A percentile compares a stretch with the other conserved stretches of the same genome.
These are phyloP conservation scores for Sporothrix curviconia DNA, from an alignment of 2,329 filamentous ascomycete species.

Conservation along the genomic window DNA sequence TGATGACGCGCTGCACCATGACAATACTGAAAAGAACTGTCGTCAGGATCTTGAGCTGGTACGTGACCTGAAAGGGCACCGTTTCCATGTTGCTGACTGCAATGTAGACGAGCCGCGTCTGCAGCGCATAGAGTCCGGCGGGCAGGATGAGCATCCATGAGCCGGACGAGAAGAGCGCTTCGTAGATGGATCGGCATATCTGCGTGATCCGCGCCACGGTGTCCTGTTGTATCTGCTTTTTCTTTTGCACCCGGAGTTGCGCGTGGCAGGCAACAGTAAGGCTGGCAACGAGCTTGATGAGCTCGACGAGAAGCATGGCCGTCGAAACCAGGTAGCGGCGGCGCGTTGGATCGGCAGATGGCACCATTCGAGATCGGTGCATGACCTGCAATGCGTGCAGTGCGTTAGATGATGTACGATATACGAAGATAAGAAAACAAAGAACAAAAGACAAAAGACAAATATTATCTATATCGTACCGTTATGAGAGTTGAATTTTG, in stretches of 20 bases:
- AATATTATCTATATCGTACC: background rate
- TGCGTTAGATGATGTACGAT: too few relatives aligned
- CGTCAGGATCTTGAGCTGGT: conserved; percentile 12
- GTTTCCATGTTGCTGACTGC: conserved; percentile 11
- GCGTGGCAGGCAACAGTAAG: background rate
- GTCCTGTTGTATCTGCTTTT: background rate
- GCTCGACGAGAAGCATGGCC: conserved; percentile 8
- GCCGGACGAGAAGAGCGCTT: background rate
- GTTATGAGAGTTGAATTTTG: conserved; percentile 6
- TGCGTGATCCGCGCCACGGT: background rate
- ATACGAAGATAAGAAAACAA: too few relatives aligned
- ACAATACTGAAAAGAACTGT: conserved; percentile 9
- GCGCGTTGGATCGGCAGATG: background rate
- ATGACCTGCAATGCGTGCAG: background rate
- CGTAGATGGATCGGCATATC: background rate
- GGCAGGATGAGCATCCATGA: conserved; percentile 5
- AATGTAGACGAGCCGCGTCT: conserved; percentile 5
- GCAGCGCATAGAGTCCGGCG: conserved; percentile 3
- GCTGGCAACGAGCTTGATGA: conserved; percentile 3
- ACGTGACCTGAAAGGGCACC: conserved; percentile 7
- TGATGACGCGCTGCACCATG: conserved; percentile 1
- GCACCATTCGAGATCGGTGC: conserved; percentile 2
- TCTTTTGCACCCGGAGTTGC: background rate
- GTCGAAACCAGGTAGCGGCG: conserved; percentile 6
- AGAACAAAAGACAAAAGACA: background rate